A percentile compares a stretch with the other conserved stretches of the same genome.
Evolutionary conservation across 768 basidiomycete genomes (phyloP).

Genomic region (Rubroboletus satanas): DNA sequence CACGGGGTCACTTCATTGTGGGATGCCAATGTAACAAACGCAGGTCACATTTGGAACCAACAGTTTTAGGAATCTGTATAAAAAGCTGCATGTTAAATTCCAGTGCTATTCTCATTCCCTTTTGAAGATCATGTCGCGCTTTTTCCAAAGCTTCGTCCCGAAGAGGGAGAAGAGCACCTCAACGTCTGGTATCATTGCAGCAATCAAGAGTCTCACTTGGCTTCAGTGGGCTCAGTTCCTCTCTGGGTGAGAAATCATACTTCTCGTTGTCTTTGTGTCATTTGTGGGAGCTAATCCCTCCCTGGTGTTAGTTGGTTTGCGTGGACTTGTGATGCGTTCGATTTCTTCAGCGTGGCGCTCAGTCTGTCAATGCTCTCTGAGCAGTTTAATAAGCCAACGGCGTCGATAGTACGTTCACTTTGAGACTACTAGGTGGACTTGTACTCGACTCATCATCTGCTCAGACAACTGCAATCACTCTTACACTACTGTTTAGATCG

Average conservation of each 20-base stretch:
- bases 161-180: slow-evolving; percentile 39
- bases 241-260: slow-evolving; percentile 40
- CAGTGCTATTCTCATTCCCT: background rate
- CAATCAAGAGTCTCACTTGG: slow-evolving; percentile 44
- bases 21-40: background rate
- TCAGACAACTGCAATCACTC: slow-evolving; percentile 79
- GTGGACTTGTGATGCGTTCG: slow-evolving; percentile 84
- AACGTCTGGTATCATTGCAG: slow-evolving; percentile 39
- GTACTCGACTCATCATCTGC: background rate
- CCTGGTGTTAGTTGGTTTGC: slow-evolving; percentile 61
- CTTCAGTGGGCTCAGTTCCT: slow-evolving; percentile 58
- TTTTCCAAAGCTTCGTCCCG: slow-evolving; percentile 48
- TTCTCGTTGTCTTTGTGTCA: background rate
- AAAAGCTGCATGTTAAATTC: background rate
- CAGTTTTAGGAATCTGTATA: slow-evolving; percentile 9
- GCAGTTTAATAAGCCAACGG: slow-evolving; percentile 45
- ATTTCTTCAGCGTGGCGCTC: slow-evolving; percentile 79
- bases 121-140: slow-evolving; percentile 23
- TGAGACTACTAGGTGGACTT: background rate
- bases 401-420: slow-evolving; percentile 40
- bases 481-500: slow-evolving; percentile 87
- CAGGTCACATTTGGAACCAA: background rate
- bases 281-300: background rate
- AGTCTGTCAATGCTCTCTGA: slow-evolving; percentile 44
- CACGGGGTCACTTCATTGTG: background rate